phyloP scores from a whole-genome alignment of 2,329 filamentous ascomycete species.

The Calonectria pseudoreteaudii region DNA sequence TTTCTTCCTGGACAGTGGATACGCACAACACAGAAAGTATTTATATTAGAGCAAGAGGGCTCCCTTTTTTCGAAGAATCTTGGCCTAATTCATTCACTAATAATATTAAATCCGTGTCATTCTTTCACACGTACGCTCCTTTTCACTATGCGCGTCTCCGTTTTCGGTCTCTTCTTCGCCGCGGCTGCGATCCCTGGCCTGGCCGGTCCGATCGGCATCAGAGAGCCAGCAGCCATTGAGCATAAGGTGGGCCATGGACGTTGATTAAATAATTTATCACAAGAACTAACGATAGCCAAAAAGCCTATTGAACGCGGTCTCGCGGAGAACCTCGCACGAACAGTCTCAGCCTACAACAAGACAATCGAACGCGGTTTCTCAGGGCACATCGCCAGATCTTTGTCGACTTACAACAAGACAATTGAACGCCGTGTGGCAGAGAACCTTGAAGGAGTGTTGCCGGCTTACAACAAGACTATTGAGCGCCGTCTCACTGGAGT shows the following conservation, averaged over 20 bases:
- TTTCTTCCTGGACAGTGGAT: not conserved
- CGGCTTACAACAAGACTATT: not conserved
- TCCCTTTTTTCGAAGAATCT: not conserved
- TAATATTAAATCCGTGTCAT: not conserved
- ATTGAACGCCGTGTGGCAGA: not conserved
- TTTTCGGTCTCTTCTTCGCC: not conserved
- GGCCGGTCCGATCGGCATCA: not conserved
- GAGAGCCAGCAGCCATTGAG: not conserved
- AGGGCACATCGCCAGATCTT: not conserved
- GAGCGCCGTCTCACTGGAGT: not conserved
- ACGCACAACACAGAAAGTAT: not conserved
- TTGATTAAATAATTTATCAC: not conserved
- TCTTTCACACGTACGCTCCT: not conserved
- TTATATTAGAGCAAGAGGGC: not conserved
- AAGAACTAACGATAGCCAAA: not conserved
- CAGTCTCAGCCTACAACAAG: not conserved
- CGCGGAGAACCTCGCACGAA: not conserved
- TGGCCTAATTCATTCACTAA: not conserved
- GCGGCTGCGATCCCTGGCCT: not conserved
- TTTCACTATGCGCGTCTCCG: not conserved
- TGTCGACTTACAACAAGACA: not conserved
- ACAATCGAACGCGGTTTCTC: not conserved
- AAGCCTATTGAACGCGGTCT: not conserved
- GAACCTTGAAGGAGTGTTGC: too few relatives aligned
- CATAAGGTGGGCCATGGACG: not conserved